Percentiles rank a stretch among this genome's conserved stretches.
phyloP scores from a whole-genome alignment of 1,139 yeast species.

The Diutina pseudorugosa region DNA sequence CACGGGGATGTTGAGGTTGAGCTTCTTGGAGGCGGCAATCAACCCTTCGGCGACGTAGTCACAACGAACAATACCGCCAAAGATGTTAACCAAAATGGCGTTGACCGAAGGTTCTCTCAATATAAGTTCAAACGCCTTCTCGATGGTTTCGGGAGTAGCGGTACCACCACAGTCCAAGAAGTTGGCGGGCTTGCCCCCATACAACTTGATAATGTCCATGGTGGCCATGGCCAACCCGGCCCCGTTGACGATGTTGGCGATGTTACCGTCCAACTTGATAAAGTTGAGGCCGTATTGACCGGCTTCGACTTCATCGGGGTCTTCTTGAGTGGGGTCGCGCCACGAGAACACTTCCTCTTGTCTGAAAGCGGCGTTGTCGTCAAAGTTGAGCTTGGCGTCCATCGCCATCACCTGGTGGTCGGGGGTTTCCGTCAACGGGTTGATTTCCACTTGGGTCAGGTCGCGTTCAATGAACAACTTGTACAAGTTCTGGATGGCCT shows the following conservation, averaged over 20 bases:
- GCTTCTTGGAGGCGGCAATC: conserved; percentile 21
- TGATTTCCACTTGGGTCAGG: conserved; percentile 97
- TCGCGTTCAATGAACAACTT: conserved; percentile 82
- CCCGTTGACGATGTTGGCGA: conserved; percentile 98
- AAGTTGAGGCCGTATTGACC: conserved; percentile 84
- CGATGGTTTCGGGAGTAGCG: conserved; percentile 97
- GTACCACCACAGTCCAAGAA: conserved; percentile 99
- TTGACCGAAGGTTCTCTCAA: conserved; percentile 81
- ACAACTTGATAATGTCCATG: conserved; percentile 96
- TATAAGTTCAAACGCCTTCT: conserved; percentile 91
- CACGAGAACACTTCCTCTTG: conserved; percentile 90
- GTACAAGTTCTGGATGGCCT: conserved; percentile 77
- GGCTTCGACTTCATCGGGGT: conserved; percentile 93
- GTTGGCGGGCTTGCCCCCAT: conserved; percentile 99
- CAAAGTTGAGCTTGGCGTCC: conserved; percentile 93
- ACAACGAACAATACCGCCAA: conserved; percentile 99
- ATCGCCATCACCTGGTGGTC: conserved; percentile 89
- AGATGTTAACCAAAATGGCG: conserved; percentile 95
- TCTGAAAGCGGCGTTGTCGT: conserved; percentile 92
- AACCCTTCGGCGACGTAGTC: conserved; percentile 94
- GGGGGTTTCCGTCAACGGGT: conserved; percentile 90
- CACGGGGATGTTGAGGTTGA: conserved; percentile 70
- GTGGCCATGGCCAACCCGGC: conserved; percentile 99
- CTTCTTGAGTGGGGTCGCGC: conserved; percentile 79
- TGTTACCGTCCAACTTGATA: conserved; percentile 95